Base-by-base conservation (phyloP, 768 basidiomycete genomes). In the Agrocybe chaxingu region DNA sequence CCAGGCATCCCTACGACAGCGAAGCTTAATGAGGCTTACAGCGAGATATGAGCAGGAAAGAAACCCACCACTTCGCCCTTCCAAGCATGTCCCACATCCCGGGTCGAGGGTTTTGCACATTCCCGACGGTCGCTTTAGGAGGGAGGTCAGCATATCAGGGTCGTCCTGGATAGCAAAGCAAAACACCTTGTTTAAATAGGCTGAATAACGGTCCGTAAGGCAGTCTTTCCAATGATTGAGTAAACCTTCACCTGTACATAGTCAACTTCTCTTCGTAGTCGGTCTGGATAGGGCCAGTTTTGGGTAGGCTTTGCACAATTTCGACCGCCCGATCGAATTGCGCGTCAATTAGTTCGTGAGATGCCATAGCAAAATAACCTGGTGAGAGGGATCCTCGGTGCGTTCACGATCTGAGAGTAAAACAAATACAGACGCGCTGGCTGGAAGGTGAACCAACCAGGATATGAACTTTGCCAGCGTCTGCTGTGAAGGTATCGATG, bases 261-360 rank as follows among this genome's bases (percentile, higher is more conserved):
- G 83, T 80, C 10, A 98, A 71, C 66, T 98, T 98, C 65, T 96
- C 93, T 57, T 97, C 94, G 64, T 98, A 97, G 56, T 82, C 89
- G 0, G 94, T 97, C 66, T 97, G 93, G 61, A 98, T 93, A 30
- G 94, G 92, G 0, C 95, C 93, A 8, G 84, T 91, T 75, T 96
- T 96, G 1, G 95, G 93, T 31, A 97, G 73, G 51, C 89, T 72
- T 65, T 98, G 95, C 3, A 97, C 87, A 48, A 98, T 96, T 67
- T 95, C 87, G 8, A 98, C 94, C 3, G 95, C 93, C 29, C 94
- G 82, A 72, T 92, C 84, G 68, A 98, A 98, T 67, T 95, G 92
- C 43, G 80, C 79, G 57, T 90, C 85, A 56, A 91, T 85, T 56
- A 85, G 78, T 62, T 79, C 75, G 40, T 71, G 76, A 19, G 85